phyloP scores from a whole-genome alignment of 768 basidiomycete genomes.

The Phlebiopsis gigantea region DNA sequence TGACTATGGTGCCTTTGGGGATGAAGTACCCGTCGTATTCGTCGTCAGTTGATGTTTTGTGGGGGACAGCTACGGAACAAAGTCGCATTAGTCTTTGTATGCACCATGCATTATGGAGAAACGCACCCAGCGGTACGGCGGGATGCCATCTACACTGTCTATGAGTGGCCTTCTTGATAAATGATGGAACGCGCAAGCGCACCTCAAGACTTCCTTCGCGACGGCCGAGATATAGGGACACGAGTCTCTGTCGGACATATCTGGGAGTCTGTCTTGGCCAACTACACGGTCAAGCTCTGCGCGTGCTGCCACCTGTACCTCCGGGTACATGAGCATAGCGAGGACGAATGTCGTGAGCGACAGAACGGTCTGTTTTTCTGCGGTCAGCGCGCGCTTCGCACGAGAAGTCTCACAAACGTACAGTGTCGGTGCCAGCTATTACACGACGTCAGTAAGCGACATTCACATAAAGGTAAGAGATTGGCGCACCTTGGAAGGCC shows the following conservation, averaged over 20 bases:
- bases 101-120: background rate
- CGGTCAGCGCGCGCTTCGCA: background rate
- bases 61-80: slow-evolving; percentile 19
- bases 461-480: background rate
- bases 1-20: slow-evolving; percentile 27
- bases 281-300: slow-evolving; percentile 9
- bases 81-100: background rate
- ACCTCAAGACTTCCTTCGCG: slow-evolving; percentile 12
- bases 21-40: slow-evolving; percentile 27
- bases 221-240: slow-evolving; percentile 11
- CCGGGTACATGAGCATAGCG: slow-evolving; percentile 12
- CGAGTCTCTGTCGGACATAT: slow-evolving; percentile 1
- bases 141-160: slow-evolving; percentile 11
- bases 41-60: slow-evolving; percentile 24
- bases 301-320: slow-evolving; percentile 5
- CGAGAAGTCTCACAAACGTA: background rate
- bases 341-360: slow-evolving; percentile 4
- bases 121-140: slow-evolving; percentile 9
- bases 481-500: background rate
- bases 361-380: background rate
- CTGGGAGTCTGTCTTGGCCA: slow-evolving; percentile 5
- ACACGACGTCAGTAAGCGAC: background rate
- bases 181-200: background rate
- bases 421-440: background rate
- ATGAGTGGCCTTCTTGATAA: no score